These are phyloP conservation scores for Geum urbanum DNA, from an alignment of 306 rosid species.

Conservation along the genomic window DNA sequence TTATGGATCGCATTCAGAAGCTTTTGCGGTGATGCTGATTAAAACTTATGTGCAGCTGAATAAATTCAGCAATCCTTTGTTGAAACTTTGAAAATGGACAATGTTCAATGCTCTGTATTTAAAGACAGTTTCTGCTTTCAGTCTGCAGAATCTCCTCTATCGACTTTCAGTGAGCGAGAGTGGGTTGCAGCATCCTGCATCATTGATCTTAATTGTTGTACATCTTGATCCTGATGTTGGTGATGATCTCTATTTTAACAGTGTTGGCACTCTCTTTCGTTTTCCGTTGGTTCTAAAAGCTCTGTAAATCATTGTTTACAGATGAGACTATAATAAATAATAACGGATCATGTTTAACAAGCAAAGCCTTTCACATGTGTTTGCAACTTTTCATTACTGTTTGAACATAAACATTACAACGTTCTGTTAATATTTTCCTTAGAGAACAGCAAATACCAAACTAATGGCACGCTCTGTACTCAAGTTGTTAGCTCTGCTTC, in stretches of 20 bases:
- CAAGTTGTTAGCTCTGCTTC: neutral
- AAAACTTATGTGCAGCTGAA: neutral
- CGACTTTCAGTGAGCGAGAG: neutral
- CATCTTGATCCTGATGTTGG: too few relatives aligned
- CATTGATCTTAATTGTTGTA: neutral
- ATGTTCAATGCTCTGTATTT: neutral
- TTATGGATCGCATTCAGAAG: constrained; percentile 1
- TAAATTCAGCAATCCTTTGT: neutral
- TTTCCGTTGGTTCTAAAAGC: too few relatives aligned
- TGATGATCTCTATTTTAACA: too few relatives aligned
- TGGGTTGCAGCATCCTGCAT: neutral
- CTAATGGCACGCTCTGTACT: neutral
- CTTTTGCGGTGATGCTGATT: constrained; percentile 1
- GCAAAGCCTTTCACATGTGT: neutral
- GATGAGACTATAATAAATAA: neutral
- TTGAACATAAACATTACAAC: neutral
- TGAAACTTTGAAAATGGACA: constrained; percentile 9
- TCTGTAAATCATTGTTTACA: neutral
- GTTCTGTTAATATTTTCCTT: neutral
- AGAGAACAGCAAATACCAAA: neutral
- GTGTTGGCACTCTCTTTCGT: too few relatives aligned
- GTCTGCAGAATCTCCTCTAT: neutral
- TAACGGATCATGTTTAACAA: neutral
- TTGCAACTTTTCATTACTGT: neutral
- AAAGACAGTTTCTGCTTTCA: neutral